Percentiles rank a stretch among this genome's conserved stretches.
Conservation (phyloP, 768 basidiomycete species). For the Hypholoma fasciculare region DNA sequence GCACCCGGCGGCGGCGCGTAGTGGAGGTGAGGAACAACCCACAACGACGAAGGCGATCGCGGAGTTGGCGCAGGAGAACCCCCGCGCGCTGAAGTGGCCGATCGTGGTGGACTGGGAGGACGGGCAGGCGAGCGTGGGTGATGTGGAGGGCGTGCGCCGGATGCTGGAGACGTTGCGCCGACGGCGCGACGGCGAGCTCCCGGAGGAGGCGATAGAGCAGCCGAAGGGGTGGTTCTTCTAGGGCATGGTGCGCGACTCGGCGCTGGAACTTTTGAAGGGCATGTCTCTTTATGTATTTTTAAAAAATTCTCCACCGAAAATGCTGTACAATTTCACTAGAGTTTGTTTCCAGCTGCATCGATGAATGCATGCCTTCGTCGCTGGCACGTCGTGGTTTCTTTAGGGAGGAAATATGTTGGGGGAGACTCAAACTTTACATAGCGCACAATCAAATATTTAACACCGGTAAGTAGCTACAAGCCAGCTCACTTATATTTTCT, state of each 20-base stretch:
- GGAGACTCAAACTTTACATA: too few species aligned
- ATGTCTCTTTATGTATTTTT: too few species aligned
- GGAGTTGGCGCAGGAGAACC: slow-evolving; percentile 53
- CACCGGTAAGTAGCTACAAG: too few species aligned
- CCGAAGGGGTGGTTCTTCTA: slow-evolving; percentile 60
- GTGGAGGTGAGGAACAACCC: slow-evolving; percentile 35
- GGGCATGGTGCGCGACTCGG: not conserved
- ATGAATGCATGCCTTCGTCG: too few species aligned
- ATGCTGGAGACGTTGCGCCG: slow-evolving; percentile 68
- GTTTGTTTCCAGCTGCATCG: too few species aligned
- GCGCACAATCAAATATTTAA: too few species aligned
- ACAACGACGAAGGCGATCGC: slow-evolving; percentile 43
- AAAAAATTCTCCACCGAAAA: too few species aligned
- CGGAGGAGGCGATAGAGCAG: slow-evolving; percentile 42
- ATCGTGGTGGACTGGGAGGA: slow-evolving; percentile 78
- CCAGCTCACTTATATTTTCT: too few species aligned
- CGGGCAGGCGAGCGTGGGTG: slow-evolving; percentile 65
- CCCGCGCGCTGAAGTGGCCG: slow-evolving; percentile 71
- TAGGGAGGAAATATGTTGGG: too few species aligned
- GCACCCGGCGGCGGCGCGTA: slow-evolving; percentile 47
- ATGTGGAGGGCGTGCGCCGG: slow-evolving; percentile 64
- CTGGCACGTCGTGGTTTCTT: too few species aligned
- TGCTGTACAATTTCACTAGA: too few species aligned
- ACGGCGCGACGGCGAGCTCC: slow-evolving; percentile 63
- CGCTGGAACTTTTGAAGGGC: too few species aligned